These are phyloP conservation scores for Corymbia calophylla DNA, from an alignment of 441 rosid species.

Conservation along the genomic window DNA sequence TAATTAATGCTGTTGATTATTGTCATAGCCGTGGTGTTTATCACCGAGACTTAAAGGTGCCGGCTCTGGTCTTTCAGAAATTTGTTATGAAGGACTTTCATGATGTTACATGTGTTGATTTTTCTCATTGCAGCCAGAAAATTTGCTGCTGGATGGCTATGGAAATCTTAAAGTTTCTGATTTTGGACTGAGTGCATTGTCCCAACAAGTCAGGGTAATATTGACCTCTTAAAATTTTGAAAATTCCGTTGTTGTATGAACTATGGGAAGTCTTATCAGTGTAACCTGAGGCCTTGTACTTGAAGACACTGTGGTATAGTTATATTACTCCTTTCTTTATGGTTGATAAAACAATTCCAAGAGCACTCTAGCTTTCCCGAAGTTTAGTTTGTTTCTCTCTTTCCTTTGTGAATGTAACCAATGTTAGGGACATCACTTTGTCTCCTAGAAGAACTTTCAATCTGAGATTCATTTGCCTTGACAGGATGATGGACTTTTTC, in stretches of 20 bases:
- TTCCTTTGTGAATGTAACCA: background rate
- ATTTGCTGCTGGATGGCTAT: constrained; percentile 65
- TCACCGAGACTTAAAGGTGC: constrained; percentile 94
- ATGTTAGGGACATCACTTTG: background rate
- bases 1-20: constrained; percentile 87
- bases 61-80: background rate
- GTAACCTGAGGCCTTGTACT: background rate
- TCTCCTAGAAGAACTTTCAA: constrained; percentile 2
- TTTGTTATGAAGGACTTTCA: background rate
- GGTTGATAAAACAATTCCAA: background rate
- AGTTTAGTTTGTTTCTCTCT: background rate
- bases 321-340: background rate
- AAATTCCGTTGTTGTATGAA: background rate
- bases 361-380: background rate
- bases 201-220: constrained; percentile 93
- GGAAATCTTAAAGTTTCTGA: constrained; percentile 96
- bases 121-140: constrained; percentile 69
- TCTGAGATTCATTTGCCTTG: constrained; percentile 3
- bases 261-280: background rate
- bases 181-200: constrained; percentile 95
- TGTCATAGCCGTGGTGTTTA: constrained; percentile 97
- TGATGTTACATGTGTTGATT: background rate
- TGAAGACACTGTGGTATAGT: background rate
- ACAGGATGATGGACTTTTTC: constrained; percentile 94
- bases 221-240: background rate